A percentile compares a stretch with the other conserved stretches of the same genome.
Evolutionary conservation across 176 grass and related monocot species (phyloP).

Genomic region (Aegilops bicornis): DNA sequence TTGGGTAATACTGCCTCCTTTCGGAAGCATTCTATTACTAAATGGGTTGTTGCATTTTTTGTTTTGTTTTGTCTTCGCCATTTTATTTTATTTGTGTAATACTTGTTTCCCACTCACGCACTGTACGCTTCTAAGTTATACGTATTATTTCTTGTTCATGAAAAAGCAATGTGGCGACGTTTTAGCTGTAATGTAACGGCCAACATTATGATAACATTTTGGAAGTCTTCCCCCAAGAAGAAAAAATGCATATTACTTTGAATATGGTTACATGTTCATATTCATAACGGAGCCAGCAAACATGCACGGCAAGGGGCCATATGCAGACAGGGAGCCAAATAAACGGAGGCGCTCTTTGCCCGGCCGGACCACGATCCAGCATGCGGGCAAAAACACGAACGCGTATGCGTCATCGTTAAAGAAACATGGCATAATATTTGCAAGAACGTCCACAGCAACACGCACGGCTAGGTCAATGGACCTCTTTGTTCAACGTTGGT

Average conservation of each 20-base stretch:
- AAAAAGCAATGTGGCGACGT: no score
- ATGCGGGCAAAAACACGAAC: not conserved
- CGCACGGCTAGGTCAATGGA: not conserved
- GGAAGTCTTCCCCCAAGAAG: no score
- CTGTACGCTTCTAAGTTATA: not conserved
- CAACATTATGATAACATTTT: not conserved
- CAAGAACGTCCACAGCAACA: not conserved
- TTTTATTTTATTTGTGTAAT: no score
- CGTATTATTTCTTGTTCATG: no score
- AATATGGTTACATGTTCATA: no score
- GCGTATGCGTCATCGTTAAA: not conserved
- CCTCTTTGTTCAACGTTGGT: not conserved
- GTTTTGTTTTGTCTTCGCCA: no score
- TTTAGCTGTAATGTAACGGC: not conserved
- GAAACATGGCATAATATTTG: constrained; percentile 9
- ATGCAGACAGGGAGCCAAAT: not conserved
- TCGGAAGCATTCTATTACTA: no score
- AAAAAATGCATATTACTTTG: no score
- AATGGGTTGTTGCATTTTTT: no score
- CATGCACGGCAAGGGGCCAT: not conserved
- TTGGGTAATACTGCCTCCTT: no score
- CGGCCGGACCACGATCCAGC: no score
- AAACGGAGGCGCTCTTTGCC: not conserved
- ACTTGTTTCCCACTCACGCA: not conserved
- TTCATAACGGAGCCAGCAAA: no score